These are phyloP conservation scores for Fusarium sp. DNA, from an alignment of 2,329 filamentous ascomycete species.

Conservation along the genomic window DNA sequence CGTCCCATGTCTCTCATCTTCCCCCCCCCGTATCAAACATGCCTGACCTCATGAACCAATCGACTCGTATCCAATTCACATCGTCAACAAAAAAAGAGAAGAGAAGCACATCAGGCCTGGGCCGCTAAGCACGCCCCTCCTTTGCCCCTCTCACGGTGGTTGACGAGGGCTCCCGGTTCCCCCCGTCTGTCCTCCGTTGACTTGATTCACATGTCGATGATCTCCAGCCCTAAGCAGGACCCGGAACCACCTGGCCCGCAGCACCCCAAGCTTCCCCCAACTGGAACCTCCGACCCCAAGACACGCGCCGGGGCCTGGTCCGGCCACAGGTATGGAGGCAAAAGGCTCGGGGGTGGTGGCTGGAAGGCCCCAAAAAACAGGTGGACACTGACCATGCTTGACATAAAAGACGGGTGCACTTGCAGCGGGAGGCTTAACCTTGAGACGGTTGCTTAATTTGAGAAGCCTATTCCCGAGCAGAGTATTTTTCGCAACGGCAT, in stretches of 20 bases:
- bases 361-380: background rate
- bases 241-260: constrained; percentile 36
- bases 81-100: constrained; percentile 34
- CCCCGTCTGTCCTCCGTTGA: constrained; percentile 23
- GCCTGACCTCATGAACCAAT: constrained; percentile 17
- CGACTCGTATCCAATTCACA: constrained; percentile 31
- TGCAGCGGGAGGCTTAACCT: constrained; percentile 10
- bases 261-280: constrained; percentile 27
- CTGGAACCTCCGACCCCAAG: constrained; percentile 32
- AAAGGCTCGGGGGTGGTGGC: constrained; percentile 7
- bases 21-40: constrained; percentile 13
- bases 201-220: constrained; percentile 46
- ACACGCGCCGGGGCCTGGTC: constrained; percentile 1
- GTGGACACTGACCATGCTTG: background rate
- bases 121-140: constrained; percentile 20
- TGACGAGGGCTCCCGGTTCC: constrained; percentile 41
- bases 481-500: background rate
- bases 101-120: constrained; percentile 8
- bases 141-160: constrained; percentile 14
- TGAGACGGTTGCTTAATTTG: constrained; percentile 11
- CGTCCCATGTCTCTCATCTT: background rate
- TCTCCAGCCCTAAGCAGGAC: constrained; percentile 42
- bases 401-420: background rate
- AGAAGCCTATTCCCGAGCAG: background rate
- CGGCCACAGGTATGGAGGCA: background rate